A percentile compares a stretch with the other conserved stretches of the same genome.
phyloP scores from a whole-genome alignment of 2,329 filamentous ascomycete genomes.

The Fusarium sp. region DNA sequence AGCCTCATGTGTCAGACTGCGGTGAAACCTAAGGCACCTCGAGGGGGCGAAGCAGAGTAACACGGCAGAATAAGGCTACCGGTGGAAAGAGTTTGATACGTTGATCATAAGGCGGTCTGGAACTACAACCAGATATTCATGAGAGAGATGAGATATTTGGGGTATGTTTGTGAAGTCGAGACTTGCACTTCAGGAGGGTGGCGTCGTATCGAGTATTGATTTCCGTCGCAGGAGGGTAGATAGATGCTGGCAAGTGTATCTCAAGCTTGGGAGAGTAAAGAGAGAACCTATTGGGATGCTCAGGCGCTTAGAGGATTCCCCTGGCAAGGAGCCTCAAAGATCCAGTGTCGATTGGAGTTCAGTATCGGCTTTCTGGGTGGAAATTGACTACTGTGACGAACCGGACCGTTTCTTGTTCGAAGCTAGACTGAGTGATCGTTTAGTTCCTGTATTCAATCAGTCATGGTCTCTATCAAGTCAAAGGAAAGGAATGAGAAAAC shows the following conservation, averaged over 20 bases:
- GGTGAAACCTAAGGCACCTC: not conserved
- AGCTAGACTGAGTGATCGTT: too few relatives aligned
- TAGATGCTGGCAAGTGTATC: fast-evolving
- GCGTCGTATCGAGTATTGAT: not conserved
- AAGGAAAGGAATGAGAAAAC: too few relatives aligned
- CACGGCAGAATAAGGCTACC: slow-evolving; percentile 7
- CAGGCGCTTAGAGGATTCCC: not conserved
- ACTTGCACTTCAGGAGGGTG: not conserved
- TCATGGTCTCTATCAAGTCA: too few relatives aligned
- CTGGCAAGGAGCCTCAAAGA: not conserved
- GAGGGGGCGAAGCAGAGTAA: slow-evolving; percentile 17
- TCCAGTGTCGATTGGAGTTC: not conserved
- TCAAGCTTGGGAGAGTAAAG: not conserved
- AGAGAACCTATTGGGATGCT: fast-evolving
- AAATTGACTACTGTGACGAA: too few relatives aligned
- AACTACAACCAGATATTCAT: fast-evolving
- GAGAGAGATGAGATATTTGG: not conserved
- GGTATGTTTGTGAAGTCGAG: not conserved
- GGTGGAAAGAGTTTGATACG: not conserved
- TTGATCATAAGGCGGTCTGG: not conserved
- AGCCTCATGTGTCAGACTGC: slow-evolving; percentile 28
- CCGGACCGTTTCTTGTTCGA: too few relatives aligned
- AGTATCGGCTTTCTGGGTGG: too few relatives aligned
- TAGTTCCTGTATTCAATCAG: too few relatives aligned
- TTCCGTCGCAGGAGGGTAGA: not conserved